Evolutionary conservation across 345 rosid species (phyloP).

Genomic region (Ceriops zippeliana): DNA sequence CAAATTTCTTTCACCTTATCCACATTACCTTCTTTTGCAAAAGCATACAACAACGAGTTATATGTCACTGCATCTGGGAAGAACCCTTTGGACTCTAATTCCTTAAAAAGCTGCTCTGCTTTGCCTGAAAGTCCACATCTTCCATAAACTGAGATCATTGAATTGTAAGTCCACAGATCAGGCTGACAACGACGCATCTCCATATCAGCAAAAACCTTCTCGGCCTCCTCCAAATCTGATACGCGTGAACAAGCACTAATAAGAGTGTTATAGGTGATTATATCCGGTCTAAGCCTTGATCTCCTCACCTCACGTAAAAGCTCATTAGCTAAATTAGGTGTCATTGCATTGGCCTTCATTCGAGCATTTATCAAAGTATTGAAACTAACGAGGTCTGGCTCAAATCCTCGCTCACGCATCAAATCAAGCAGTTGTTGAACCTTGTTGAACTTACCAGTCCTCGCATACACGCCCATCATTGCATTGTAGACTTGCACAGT

Average conservation of each 20-base stretch:
- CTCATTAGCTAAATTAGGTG: slow-evolving; percentile 54
- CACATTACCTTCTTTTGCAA: slow-evolving; percentile 79
- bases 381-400: slow-evolving; percentile 91
- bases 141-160: slow-evolving; percentile 88
- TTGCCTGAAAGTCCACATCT: slow-evolving; percentile 69
- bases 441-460: slow-evolving; percentile 59
- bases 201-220: slow-evolving; percentile 69
- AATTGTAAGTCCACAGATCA: slow-evolving; percentile 95
- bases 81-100: slow-evolving; percentile 72
- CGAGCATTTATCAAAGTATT: slow-evolving; percentile 90
- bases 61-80: slow-evolving; percentile 84
- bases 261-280: slow-evolving; percentile 86
- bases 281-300: slow-evolving; percentile 80
- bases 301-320: slow-evolving; percentile 70
- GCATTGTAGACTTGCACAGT: slow-evolving; percentile 91
- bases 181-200: slow-evolving; percentile 71
- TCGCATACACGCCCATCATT: slow-evolving; percentile 90
- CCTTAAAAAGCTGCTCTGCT: slow-evolving; percentile 70
- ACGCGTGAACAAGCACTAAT: slow-evolving; percentile 84
- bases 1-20: slow-evolving; percentile 68
- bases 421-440: slow-evolving; percentile 66
- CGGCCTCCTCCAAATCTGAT: slow-evolving; percentile 71
- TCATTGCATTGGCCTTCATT: slow-evolving; percentile 55
- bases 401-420: slow-evolving; percentile 76
- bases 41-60: slow-evolving; percentile 90